Conservation (phyloP, 306 rosid genomes). For the Cicer pinnatifidum region DNA sequence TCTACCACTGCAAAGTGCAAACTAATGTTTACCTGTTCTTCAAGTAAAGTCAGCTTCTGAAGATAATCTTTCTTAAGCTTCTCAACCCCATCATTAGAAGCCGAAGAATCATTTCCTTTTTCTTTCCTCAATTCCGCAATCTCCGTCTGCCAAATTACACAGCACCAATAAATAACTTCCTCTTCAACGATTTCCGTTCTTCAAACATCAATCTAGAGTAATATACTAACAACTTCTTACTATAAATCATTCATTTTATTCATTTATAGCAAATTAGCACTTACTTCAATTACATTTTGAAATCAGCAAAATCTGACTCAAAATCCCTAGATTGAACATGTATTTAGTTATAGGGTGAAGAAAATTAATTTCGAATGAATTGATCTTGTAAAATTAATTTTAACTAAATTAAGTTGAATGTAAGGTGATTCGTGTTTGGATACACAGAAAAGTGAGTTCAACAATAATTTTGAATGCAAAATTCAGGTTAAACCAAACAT, state of each 20-base stretch:
- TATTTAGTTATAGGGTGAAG: no score
- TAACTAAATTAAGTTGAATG: no score
- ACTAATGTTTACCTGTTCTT: slow-evolving; percentile 68
- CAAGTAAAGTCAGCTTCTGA: slow-evolving; percentile 77
- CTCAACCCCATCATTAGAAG: slow-evolving; percentile 55
- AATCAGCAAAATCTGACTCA: background rate
- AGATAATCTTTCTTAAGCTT: slow-evolving; percentile 84
- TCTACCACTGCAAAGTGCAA: background rate
- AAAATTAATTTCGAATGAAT: no score
- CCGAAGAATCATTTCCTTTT: slow-evolving; percentile 54
- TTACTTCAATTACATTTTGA: background rate
- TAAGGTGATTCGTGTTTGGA: no score
- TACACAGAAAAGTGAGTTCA: no score
- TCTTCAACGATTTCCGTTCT: background rate
- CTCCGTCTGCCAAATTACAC: slow-evolving; percentile 63
- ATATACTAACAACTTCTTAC: background rate
- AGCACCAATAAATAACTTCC: slow-evolving; percentile 42
- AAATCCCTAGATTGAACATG: background rate
- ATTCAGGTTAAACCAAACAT: no score
- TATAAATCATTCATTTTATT: background rate
- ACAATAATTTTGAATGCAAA: no score
- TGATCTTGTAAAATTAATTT: no score
- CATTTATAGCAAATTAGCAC: background rate
- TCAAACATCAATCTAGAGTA: slow-evolving; percentile 6
- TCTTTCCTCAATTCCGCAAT: slow-evolving; percentile 64